phyloP scores from a whole-genome alignment of 139 green algal species.

The Closterium sp. region DNA sequence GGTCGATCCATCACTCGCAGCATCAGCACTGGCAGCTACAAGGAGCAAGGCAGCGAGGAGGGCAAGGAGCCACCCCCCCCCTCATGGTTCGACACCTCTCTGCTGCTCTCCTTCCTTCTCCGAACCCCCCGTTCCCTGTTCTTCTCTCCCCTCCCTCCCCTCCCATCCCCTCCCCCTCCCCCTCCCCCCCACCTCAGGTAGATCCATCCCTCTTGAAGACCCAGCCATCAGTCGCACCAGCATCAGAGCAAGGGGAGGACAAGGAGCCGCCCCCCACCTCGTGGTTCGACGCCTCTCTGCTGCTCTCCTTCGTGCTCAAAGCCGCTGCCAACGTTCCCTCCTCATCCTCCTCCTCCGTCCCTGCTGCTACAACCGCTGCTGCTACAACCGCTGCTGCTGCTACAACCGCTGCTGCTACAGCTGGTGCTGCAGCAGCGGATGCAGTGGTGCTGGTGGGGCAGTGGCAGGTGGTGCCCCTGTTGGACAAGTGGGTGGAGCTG shows the following conservation, averaged over 20 bases:
- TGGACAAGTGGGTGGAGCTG: background rate
- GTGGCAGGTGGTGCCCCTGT: background rate
- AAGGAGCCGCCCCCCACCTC: background rate
- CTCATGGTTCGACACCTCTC: background rate
- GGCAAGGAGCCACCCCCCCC: no score
- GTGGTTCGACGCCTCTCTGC: background rate
- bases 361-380: background rate
- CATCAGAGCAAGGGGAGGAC: background rate
- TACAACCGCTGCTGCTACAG: no score
- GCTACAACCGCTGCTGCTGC: no score
- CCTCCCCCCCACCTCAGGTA: no score
- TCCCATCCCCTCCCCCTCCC: no score
- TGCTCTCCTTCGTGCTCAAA: no score
- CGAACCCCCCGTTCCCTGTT: background rate
- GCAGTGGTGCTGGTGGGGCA: background rate
- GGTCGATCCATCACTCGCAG: background rate
- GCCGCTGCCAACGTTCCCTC: no score
- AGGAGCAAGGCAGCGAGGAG: background rate
- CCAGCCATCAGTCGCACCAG: background rate
- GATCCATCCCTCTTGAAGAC: background rate
- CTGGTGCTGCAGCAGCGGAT: background rate
- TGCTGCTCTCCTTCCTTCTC: background rate
- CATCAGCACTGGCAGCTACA: background rate
- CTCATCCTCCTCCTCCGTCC: no score
- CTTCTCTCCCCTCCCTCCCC: background rate